These are phyloP conservation scores for Asterionellopsis glacialis DNA, from an alignment of 108 stramenopile genomes.

Conservation along the genomic window DNA sequence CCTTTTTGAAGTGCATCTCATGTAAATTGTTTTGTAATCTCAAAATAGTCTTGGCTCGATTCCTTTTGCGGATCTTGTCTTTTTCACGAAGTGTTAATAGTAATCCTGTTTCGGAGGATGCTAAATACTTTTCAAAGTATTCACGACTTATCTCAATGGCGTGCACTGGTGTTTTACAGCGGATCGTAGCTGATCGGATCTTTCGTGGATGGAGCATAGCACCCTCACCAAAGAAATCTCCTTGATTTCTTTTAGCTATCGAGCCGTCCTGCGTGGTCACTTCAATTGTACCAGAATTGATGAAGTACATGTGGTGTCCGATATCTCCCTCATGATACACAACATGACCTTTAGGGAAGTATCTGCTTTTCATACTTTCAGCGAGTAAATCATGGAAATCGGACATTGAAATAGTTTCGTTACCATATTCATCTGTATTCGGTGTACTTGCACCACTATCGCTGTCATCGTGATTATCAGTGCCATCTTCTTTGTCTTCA, in stretches of 20 bases:
- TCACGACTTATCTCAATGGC: constrained; percentile 81
- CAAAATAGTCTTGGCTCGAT: constrained; percentile 76
- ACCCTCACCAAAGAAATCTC: constrained; percentile 83
- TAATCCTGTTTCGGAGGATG: constrained; percentile 39
- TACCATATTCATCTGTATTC: constrained; percentile 24
- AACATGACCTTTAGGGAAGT: constrained; percentile 70
- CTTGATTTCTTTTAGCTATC: constrained; percentile 34
- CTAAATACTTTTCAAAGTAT: constrained; percentile 84
- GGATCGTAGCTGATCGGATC: constrained; percentile 56
- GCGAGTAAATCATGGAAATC: constrained; percentile 67
- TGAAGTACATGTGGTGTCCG: constrained; percentile 80
- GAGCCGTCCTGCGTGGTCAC: constrained; percentile 63
- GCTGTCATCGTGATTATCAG: constrained; percentile 5
- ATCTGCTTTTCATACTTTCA: constrained; percentile 75
- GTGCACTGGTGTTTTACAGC: constrained; percentile 79
- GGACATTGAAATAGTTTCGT: constrained; percentile 38
- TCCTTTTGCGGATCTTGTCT: constrained; percentile 71
- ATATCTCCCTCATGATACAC: constrained; percentile 61
- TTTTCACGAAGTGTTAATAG: constrained; percentile 63
- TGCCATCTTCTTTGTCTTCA: background rate
- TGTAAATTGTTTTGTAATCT: constrained; percentile 64
- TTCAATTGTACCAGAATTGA: constrained; percentile 73
- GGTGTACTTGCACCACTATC: constrained; percentile 8
- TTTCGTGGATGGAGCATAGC: constrained; percentile 63
- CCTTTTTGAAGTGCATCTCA: constrained; percentile 20